Conservation (phyloP, 2,329 filamentous ascomycete species). For the Colletotrichum cereale region DNA sequence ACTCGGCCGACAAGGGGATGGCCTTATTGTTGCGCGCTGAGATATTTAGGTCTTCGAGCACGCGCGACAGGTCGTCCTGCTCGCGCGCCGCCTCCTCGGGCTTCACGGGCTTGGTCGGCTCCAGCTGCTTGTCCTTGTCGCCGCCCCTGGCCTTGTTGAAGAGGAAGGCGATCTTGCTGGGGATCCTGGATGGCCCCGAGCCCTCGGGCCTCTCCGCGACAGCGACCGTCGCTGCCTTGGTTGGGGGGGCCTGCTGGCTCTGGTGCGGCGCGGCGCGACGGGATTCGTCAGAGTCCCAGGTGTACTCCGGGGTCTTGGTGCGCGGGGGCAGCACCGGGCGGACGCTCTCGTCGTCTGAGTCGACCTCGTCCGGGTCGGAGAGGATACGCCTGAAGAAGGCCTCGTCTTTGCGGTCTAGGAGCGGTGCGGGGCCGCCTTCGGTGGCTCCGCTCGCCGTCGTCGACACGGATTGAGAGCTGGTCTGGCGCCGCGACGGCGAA, state of each 20-base stretch:
- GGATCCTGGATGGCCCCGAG: conserved; percentile 43
- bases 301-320: conserved; percentile 63
- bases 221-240: conserved; percentile 45
- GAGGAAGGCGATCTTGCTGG: conserved; percentile 50
- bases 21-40: conserved; percentile 87
- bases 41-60: conserved; percentile 88
- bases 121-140: conserved; percentile 54
- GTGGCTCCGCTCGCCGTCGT: conserved; percentile 46
- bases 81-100: conserved; percentile 61
- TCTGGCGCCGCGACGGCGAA: conserved; percentile 35
- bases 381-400: conserved; percentile 69
- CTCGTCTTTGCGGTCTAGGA: conserved; percentile 70
- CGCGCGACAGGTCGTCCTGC: conserved; percentile 79
- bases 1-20: conserved; percentile 86
- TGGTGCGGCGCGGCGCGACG: conserved; percentile 24
- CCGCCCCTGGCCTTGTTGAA: conserved; percentile 50
- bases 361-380: conserved; percentile 46
- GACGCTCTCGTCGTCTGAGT: conserved; percentile 51
- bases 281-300: conserved; percentile 54
- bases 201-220: conserved; percentile 45
- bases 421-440: conserved; percentile 49
- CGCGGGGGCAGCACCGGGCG: conserved; percentile 69
- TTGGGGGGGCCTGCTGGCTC: conserved; percentile 22
- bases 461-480: conserved; percentile 41
- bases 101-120: conserved; percentile 50